A percentile compares a stretch with the other conserved stretches of the same genome.
Conservation (phyloP, 2,329 filamentous ascomycete genomes). For the Leptographium radiaticola region DNA sequence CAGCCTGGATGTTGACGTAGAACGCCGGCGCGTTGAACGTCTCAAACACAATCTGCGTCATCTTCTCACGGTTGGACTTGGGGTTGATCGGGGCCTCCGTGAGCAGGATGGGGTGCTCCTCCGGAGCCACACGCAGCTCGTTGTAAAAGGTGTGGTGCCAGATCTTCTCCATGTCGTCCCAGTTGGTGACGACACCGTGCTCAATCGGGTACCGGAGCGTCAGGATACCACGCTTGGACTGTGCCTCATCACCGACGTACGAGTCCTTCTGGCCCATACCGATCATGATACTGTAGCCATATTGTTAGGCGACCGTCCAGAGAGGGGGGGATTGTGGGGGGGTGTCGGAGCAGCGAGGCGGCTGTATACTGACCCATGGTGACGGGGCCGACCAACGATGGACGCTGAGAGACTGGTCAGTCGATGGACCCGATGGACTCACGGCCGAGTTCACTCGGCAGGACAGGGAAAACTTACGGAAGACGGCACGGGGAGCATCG, state of each 20-base stretch:
- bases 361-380: constrained; percentile 77
- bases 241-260: constrained; percentile 99
- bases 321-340: constrained; percentile 4
- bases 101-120: constrained; percentile 98
- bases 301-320: constrained; percentile 15
- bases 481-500: constrained; percentile 98
- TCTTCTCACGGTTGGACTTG: constrained; percentile 99
- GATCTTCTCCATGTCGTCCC: constrained; percentile 99
- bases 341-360: background rate
- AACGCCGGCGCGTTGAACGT: constrained; percentile 99
- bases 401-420: constrained; percentile 52
- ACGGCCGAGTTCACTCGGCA: constrained; percentile 12
- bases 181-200: constrained; percentile 99
- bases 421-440: background rate
- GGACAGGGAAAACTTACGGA: constrained; percentile 67
- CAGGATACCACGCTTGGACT: constrained; percentile 99
- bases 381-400: constrained; percentile 98
- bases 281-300: constrained; percentile 83
- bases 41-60: constrained; percentile 99
- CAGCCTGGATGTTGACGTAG: constrained; percentile 99
- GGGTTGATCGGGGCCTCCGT: constrained; percentile 99
- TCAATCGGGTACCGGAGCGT: constrained; percentile 99
- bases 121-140: constrained; percentile 97
- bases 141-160: constrained; percentile 99
- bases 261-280: constrained; percentile 99